Evolutionary conservation across 164 flowering plant species (phyloP), one percentile per base, ranked within the genome.

Genomic region (Platanus orientalis): DNA sequence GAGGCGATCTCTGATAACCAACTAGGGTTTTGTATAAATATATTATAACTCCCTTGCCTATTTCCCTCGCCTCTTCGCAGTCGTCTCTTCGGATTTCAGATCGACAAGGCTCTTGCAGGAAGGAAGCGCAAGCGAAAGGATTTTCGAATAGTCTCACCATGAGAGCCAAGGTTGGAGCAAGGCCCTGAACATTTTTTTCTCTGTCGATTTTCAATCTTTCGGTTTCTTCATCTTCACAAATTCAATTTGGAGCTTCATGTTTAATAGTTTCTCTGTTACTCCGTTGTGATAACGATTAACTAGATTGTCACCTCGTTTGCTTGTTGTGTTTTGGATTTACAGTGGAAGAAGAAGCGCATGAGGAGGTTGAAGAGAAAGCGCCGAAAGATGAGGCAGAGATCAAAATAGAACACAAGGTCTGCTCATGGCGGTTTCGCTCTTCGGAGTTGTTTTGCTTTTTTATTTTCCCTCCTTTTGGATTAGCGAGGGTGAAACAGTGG

Each of bases 301-400:
- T 34, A 23, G 23, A 32, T 23, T 34, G 6, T 21, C 54, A 14
- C 4, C 56, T 62, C 29, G 6, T 42, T 47, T 52, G 42, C 12
- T 36, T n/a, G 39, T 39, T 25, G 13, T 20, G 44, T 57, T 60
- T 51, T 56, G 19, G 4, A 17, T 62, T 44, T 20, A 4, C 80
- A 85, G 94, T 88, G 91, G 91, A 85, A 88, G 91, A 85, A 85
- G 95, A 88, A 88, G 89, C 84, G 90, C 24, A 88, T 88, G 94
- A 88, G 95, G 88, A 82, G 95, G 58, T 67, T 88, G 85, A 88
- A 86, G 88, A 84, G 96, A 73, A 88, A 88, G 87, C 85, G 96
- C 71, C 83, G 96, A 83, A 88, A 88, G 92, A 88, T 88, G 96
- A 86, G 92, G 66, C 96, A 88, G 84, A 79, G 96, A 81, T 88